These are phyloP conservation scores for Pleurotus tuber-regium DNA, from an alignment of 768 basidiomycete species.

Conservation along the genomic window DNA sequence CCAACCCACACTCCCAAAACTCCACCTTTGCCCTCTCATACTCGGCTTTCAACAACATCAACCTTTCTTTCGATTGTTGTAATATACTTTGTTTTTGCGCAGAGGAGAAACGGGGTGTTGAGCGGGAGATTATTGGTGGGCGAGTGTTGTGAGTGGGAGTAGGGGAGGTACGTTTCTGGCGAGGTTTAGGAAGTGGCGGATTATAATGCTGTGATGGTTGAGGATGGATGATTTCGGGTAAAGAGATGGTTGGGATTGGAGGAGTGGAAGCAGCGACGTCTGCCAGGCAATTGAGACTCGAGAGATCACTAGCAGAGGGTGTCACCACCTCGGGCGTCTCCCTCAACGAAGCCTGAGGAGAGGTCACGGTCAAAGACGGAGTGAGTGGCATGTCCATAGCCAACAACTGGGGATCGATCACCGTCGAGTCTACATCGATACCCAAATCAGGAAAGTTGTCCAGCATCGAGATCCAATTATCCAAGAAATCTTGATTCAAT, in stretches of 20 bases:
- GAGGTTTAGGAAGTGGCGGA: slow-evolving; percentile 16
- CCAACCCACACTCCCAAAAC: slow-evolving; percentile 54
- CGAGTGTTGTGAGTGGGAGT: too few species aligned
- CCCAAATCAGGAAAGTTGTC: slow-evolving; percentile 38
- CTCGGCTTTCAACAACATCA: slow-evolving; percentile 49
- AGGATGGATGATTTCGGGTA: too few species aligned
- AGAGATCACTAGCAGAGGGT: slow-evolving; percentile 10
- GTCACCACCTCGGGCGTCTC: slow-evolving; percentile 12
- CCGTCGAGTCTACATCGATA: slow-evolving; percentile 15
- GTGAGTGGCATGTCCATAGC: slow-evolving; percentile 21
- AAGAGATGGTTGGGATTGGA: too few species aligned
- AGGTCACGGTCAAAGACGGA: slow-evolving; percentile 2
- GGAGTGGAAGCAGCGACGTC: neutral
- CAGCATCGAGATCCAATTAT: slow-evolving; percentile 53
- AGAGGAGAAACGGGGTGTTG: slow-evolving; percentile 16
- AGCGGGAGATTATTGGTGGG: slow-evolving; percentile 7
- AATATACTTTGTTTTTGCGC: slow-evolving; percentile 42
- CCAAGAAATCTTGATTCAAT: slow-evolving; percentile 39
- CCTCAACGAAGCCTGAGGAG: slow-evolving; percentile 12
- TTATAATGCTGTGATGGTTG: slow-evolving; percentile 2
- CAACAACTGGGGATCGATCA: slow-evolving; percentile 33
- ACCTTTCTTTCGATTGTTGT: slow-evolving; percentile 50
- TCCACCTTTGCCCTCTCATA: slow-evolving; percentile 60
- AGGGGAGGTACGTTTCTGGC: slow-evolving; percentile 17
- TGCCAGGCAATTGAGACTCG: slow-evolving; percentile 17